Evolutionary conservation across 2,329 filamentous ascomycete genomes (phyloP).

Genomic region (Diaporthe sp.): DNA sequence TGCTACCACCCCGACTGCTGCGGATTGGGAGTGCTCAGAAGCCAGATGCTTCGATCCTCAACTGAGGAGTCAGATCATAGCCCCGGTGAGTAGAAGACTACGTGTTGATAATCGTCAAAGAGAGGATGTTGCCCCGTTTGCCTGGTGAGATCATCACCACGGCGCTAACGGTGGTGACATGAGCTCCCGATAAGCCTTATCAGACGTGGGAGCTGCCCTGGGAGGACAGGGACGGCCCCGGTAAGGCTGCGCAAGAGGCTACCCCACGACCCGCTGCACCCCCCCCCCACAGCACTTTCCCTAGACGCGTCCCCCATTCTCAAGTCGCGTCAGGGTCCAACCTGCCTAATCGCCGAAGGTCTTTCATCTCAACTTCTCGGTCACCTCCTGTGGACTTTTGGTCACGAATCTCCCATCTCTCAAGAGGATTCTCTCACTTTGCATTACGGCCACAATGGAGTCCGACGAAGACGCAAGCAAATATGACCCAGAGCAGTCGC

Average conservation of each 20-base stretch:
- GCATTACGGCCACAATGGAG: conserved; percentile 35
- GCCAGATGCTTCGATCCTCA: neutral
- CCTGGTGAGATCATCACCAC: neutral
- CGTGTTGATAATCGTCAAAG: neutral
- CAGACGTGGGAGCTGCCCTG: neutral
- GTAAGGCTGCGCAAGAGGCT: neutral
- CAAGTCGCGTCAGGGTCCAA: conserved; percentile 21
- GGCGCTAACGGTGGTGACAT: neutral
- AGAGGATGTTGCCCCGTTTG: neutral
- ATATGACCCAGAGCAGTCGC: conserved; percentile 87
- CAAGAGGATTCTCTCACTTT: neutral
- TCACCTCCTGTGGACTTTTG: neutral
- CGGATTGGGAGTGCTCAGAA: neutral
- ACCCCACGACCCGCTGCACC: conserved; percentile 1
- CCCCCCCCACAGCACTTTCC: conserved; percentile 7
- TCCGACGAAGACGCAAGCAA: conserved; percentile 50
- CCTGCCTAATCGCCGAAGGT: neutral
- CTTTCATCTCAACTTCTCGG: neutral
- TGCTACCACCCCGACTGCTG: neutral
- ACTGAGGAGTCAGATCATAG: neutral
- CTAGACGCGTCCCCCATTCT: conserved; percentile 24
- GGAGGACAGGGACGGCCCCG: neutral
- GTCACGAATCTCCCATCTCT: neutral
- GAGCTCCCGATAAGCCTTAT: conserved; percentile 9
- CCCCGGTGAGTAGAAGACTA: neutral